phyloP scores from a whole-genome alignment of 2,329 filamentous ascomycete genomes.

The Fusarium coicis region DNA sequence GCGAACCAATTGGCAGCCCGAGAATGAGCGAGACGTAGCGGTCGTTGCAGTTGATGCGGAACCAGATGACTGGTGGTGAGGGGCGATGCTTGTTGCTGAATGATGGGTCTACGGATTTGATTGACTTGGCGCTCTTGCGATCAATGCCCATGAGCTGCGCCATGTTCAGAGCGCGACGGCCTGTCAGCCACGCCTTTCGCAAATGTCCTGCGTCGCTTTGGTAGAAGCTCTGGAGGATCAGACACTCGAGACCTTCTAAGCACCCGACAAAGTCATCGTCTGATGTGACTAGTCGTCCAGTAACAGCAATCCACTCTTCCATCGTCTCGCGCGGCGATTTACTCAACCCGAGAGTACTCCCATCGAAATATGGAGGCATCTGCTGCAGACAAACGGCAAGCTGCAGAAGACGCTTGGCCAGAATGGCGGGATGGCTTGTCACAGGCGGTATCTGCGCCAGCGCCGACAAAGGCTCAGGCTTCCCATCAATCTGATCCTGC shows the following conservation, averaged over 20 bases:
- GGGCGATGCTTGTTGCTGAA: conserved; percentile 47
- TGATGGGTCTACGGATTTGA: conserved; percentile 52
- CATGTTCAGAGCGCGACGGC: conserved; percentile 60
- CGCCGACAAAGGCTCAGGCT: conserved; percentile 45
- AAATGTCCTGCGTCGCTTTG: conserved; percentile 65
- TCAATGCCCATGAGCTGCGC: conserved; percentile 63
- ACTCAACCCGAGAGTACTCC: conserved; percentile 39
- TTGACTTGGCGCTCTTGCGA: conserved; percentile 46
- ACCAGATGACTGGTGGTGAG: conserved; percentile 54
- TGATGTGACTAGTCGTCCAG: conserved; percentile 56
- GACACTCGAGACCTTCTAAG: conserved; percentile 63
- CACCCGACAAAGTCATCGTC: conserved; percentile 64
- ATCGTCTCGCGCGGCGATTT: conserved; percentile 34
- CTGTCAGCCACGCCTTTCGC: conserved; percentile 64
- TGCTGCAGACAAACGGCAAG: conserved; percentile 59
- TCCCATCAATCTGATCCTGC: conserved; percentile 47
- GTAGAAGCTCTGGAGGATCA: conserved; percentile 60
- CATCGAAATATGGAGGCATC: conserved; percentile 49
- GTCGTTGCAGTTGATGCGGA: conserved; percentile 60
- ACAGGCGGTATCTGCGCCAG: conserved; percentile 49
- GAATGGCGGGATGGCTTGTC: conserved; percentile 58
- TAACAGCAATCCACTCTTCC: conserved; percentile 46
- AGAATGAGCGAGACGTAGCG: conserved; percentile 63
- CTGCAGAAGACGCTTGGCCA: conserved; percentile 60
- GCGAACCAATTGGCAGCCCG: conserved; percentile 58